Evolutionary conservation across 2,329 filamentous ascomycete species (phyloP), one percentile per base, ranked within the genome.

Genomic region (Grosmannia serpens): DNA sequence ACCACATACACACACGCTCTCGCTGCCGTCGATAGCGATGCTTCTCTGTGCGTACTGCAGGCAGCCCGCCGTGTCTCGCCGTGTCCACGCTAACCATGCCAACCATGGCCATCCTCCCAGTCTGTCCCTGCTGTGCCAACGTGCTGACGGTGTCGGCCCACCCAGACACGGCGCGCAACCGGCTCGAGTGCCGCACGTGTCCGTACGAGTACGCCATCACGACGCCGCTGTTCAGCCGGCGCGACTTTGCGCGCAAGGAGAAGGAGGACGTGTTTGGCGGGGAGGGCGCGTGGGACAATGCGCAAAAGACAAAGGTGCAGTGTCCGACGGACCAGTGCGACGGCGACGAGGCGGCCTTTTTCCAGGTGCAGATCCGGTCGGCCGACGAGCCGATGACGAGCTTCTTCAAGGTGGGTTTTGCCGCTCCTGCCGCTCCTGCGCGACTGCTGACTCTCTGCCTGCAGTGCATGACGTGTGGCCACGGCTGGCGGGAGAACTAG

Each of bases 301-400:
- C 91, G 60, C 87, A 95, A 69, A 92, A 91, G 79, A 84, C 85
- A 33, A 77, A 81, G 59, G 87, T 87, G 54, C 89, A 94, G 79
- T 99, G 94, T 72, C 84, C 88, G 29, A 85, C 85, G 62, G 85
- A 91, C 47, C 80, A 80, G 59, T 99, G 94, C 77, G 80, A 88
- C 68, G 90, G 90, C 62, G 80, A 84, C 61, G 84, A 90, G 75
- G 94, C 94, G 4, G 95, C 91, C 63, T 97, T 92, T 77, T 95
- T 91, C 77, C 90, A 96, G 78, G 85, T 97, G 66, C 94, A 99
- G 80, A 97, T 97, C 74, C 85, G 94, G 66, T 95, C 90, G 77
- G 94, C 94, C 56, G 94, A 99, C 75, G 94, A 99, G 79, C 94
- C 94, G 61, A 96, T 96, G 88, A 99, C 94, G 64, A 92, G 85